These are phyloP conservation scores for Penicillium sp. DNA, from an alignment of 2,329 filamentous ascomycete species.

Conservation along the genomic window DNA sequence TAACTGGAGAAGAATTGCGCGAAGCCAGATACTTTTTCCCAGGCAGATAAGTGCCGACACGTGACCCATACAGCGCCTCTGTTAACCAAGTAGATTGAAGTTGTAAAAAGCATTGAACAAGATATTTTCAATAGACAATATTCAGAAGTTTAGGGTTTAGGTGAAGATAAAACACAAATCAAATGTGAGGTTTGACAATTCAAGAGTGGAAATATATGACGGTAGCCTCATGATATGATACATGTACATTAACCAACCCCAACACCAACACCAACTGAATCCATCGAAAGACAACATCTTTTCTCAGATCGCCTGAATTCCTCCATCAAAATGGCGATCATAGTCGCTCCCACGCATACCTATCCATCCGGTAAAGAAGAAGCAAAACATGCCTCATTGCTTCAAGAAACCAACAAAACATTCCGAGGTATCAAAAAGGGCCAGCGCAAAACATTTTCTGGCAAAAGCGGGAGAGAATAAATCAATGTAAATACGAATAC, in stretches of 20 bases:
- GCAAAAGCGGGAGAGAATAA: background rate
- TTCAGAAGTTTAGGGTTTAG: background rate
- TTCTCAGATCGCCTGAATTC: background rate
- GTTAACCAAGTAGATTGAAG: background rate
- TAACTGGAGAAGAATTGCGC: background rate
- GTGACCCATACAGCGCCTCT: background rate
- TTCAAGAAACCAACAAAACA: background rate
- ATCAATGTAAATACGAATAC: background rate
- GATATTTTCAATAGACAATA: background rate
- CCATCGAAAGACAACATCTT: background rate
- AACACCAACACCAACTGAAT: background rate
- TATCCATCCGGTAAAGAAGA: background rate
- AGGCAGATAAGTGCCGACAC: background rate
- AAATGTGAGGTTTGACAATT: background rate
- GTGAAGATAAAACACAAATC: background rate
- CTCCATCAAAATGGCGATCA: background rate
- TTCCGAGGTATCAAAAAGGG: background rate
- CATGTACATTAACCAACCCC: background rate
- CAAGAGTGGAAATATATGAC: conserved; percentile 2
- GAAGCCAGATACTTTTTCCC: conserved; percentile 2
- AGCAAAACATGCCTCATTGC: background rate
- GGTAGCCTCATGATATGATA: conserved; percentile 1
- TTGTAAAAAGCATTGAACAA: no score
- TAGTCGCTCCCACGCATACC: background rate
- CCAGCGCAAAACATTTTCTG: background rate